Conservation (phyloP, 2,329 filamentous ascomycete genomes). For the Fusarium tupiense region DNA sequence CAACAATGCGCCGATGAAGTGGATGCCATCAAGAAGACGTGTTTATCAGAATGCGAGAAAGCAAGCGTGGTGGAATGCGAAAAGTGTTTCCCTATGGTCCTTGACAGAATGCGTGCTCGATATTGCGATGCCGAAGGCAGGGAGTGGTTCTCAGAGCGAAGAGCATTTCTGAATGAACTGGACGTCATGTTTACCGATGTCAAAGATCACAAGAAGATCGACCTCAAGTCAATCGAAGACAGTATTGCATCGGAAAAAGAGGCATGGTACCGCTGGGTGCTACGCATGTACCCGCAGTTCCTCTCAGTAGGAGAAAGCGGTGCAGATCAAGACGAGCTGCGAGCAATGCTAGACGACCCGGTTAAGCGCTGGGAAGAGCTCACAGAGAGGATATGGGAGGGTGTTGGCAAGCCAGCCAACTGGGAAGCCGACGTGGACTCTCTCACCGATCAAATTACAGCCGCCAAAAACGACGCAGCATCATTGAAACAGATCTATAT, state of each 20-base stretch:
- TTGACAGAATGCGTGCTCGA: constrained; percentile 56
- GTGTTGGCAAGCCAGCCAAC: constrained; percentile 47
- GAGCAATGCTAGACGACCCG: constrained; percentile 50
- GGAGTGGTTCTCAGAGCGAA: constrained; percentile 64
- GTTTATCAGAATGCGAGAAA: constrained; percentile 55
- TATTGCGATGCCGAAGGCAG: constrained; percentile 48
- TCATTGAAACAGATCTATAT: constrained; percentile 53
- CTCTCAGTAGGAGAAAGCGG: constrained; percentile 46
- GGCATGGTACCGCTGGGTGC: constrained; percentile 61
- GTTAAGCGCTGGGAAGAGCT: constrained; percentile 51
- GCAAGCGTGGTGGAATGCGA: constrained; percentile 56
- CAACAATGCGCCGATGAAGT: constrained; percentile 54
- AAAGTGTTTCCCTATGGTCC: constrained; percentile 58
- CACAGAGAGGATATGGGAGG: constrained; percentile 49
- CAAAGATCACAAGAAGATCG: constrained; percentile 53
- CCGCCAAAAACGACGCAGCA: constrained; percentile 44
- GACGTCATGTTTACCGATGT: constrained; percentile 60
- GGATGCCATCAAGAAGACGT: constrained; percentile 54
- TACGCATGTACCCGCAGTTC: constrained; percentile 53
- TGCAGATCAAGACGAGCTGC: constrained; percentile 47
- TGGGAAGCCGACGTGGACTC: constrained; percentile 48
- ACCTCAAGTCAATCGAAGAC: constrained; percentile 58
- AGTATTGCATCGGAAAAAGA: constrained; percentile 62
- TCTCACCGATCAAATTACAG: constrained; percentile 48
- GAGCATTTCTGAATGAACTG: constrained; percentile 60